Evolutionary conservation across 305 asterid species (phyloP).

Genomic region (Lippia alba): DNA sequence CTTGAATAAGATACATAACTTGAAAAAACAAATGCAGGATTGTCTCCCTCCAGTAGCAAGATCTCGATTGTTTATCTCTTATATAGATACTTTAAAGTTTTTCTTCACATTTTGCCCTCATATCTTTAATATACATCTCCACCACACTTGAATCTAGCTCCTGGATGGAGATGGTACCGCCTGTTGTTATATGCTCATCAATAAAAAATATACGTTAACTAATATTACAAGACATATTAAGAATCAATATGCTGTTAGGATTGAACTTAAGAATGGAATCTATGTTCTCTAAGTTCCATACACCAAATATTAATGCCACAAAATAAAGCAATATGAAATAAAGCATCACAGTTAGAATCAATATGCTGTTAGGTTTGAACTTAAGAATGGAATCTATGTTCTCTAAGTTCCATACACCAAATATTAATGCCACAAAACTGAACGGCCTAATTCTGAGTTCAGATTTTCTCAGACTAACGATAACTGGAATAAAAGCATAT

Average conservation of each 20-base stretch:
- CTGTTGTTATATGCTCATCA: conserved; percentile 54
- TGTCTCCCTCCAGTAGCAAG: conserved; percentile 78
- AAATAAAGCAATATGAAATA: background rate
- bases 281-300: background rate
- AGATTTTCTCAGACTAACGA: background rate
- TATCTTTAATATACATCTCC: conserved; percentile 59
- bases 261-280: conserved; percentile 2
- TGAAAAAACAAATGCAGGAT: conserved; percentile 69
- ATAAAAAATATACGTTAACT: conserved; percentile 6
- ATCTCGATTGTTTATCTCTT: conserved; percentile 52
- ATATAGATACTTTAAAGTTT: conserved; percentile 48
- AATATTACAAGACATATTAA: conserved; percentile 8
- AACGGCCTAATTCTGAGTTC: background rate
- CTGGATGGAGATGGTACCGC: conserved; percentile 58
- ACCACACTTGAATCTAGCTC: conserved; percentile 65
- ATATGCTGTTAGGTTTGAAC: background rate
- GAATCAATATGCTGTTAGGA: background rate
- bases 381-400: background rate
- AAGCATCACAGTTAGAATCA: background rate
- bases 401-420: background rate
- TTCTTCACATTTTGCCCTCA: conserved; percentile 62
- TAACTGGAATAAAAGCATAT: conserved; percentile 3
- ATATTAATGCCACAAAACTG: background rate
- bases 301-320: background rate
- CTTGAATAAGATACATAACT: conserved; percentile 62